Base-by-base conservation (phyloP, 1,139 yeast genomes). In the Pichia terricola region DNA sequence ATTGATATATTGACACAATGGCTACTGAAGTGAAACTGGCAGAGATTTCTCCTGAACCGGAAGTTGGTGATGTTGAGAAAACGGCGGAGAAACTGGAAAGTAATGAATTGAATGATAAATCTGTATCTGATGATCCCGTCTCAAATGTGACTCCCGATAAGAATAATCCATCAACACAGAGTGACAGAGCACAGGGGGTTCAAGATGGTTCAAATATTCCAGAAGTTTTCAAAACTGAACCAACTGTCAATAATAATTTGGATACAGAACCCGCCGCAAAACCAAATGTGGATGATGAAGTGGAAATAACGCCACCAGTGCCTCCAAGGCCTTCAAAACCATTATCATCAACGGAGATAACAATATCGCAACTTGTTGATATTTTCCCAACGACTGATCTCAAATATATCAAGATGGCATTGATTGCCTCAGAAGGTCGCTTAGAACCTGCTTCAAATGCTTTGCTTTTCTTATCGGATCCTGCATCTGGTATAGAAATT, bases 381-480 rank as follows among this genome's bases (percentile, higher is more conserved):
- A 96, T 96, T 1, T 88, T 88, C 62, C 96, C 97, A 1, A 66
- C 68, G 26, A 66, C 77, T 30, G 95, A 86, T 43, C 82, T 76
- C 35, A 76, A 79, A 51, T 73, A 79, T 51, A 70, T 87, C 51
- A 77, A 81, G 40, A 89, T 95, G 28, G 82, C 86, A 2, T 69
- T 88, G 46, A 84, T 91, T 58, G 97, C 97, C 3, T 79, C 95
- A 22, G 77, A 73, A 41, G 95, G 95, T 28, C 70, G 75, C 40
- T 64, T 86, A 33, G 96, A 87, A 54, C 80, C 86, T 0, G 95
- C 96, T 0, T 89, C 89, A 68, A 83, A 82, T 62, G 96, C 96
- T 0, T 67, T 89, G 57, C 68, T 91, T 50, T 86, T 77, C 53
- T 67, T 85, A 49, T 79, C 87, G 11, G 96, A 89, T 65, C 95